Conservation (phyloP, 169 alveolate species). For the Cryptosporidium sp. region DNA sequence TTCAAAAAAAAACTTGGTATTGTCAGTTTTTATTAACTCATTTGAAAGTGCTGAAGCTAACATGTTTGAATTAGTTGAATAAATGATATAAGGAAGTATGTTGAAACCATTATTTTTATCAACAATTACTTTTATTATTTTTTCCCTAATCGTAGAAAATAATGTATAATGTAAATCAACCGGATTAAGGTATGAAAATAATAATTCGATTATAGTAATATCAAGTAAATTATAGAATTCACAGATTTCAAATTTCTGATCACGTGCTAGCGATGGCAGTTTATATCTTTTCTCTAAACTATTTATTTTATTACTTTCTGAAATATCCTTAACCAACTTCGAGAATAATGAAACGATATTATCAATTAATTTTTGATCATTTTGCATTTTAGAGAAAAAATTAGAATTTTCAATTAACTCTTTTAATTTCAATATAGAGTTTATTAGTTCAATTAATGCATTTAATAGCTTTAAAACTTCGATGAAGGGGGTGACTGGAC, state of each 20-base stretch:
- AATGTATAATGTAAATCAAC: conserved; percentile 33
- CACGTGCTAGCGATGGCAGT: not conserved
- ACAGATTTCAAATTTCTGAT: not conserved
- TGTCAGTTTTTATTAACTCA: conserved; percentile 3
- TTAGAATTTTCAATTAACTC: not conserved
- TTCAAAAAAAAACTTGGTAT: conserved; percentile 11
- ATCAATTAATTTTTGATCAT: not conserved
- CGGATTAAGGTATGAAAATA: not conserved
- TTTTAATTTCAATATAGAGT: conserved; percentile 27
- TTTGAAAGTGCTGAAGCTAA: conserved; percentile 21
- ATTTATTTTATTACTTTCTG: conserved; percentile 5
- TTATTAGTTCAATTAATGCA: not conserved
- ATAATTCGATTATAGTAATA: not conserved
- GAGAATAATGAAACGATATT: not conserved
- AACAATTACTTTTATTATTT: not conserved
- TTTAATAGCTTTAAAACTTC: conserved; percentile 1
- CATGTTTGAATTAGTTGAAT: conserved; percentile 32
- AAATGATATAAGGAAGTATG: conserved; percentile 18
- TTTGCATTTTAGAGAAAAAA: not conserved
- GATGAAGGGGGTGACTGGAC: conserved; percentile 57
- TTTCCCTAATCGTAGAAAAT: conserved; percentile 3
- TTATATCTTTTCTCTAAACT: not conserved
- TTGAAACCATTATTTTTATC: not conserved
- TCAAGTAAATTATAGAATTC: conserved; percentile 8
- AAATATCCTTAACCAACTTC: not conserved